Evolutionary conservation across 2,329 filamentous ascomycete species (phyloP).

Genomic region (Phyllosticta citribraziliensis): DNA sequence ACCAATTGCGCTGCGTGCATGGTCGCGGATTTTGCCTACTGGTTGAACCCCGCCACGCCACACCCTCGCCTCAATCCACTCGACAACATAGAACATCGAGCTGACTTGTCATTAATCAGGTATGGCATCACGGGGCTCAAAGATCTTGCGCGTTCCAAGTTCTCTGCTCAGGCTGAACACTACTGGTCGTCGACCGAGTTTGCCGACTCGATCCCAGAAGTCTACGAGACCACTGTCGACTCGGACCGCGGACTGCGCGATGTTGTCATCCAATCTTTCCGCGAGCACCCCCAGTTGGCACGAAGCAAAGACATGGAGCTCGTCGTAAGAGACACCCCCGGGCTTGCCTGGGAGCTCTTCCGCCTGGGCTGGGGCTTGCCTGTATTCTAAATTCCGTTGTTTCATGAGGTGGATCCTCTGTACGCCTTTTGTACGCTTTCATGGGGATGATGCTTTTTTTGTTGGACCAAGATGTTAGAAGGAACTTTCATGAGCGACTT

Average conservation of each 20-base stretch:
- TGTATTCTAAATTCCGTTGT: slow-evolving; percentile 16
- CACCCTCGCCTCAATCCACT: neutral
- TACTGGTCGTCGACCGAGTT: slow-evolving; percentile 34
- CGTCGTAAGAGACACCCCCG: slow-evolving; percentile 35
- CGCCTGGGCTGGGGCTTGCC: slow-evolving; percentile 38
- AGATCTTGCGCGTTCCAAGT: slow-evolving; percentile 35
- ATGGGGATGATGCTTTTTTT: too few relatives aligned
- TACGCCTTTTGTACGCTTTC: too few relatives aligned
- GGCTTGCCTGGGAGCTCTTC: slow-evolving; percentile 40
- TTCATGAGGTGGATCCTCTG: neutral
- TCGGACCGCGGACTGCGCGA: slow-evolving; percentile 39
- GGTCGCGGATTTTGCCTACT: too few relatives aligned
- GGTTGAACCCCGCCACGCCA: too few relatives aligned
- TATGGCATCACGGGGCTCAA: slow-evolving; percentile 41
- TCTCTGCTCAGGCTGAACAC: slow-evolving; percentile 32
- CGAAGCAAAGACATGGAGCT: slow-evolving; percentile 36
- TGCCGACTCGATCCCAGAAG: slow-evolving; percentile 39
- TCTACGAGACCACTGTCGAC: slow-evolving; percentile 41
- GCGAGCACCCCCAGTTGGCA: slow-evolving; percentile 35
- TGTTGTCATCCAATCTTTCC: slow-evolving; percentile 38
- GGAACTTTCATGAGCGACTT: neutral
- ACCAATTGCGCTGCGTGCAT: too few relatives aligned
- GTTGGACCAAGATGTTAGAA: neutral
- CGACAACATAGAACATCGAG: neutral
- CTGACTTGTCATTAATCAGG: slow-evolving; percentile 14